A percentile compares a stretch with the other conserved stretches of the same genome.
phyloP scores from a whole-genome alignment of 75 land plant species.

The Pinus taeda region DNA sequence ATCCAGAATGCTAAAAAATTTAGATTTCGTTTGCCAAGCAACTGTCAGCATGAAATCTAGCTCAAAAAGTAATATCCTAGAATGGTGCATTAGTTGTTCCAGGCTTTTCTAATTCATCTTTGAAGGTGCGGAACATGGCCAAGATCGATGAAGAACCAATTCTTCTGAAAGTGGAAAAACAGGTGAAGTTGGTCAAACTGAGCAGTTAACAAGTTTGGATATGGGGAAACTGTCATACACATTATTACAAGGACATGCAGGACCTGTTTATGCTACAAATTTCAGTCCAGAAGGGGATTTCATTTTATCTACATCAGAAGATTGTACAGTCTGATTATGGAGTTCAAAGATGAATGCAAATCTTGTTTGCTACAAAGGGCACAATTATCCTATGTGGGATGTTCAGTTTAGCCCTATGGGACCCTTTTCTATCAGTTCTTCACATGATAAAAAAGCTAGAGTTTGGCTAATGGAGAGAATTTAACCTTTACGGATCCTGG shows the following conservation, averaged over 20 bases:
- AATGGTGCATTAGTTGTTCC: no score
- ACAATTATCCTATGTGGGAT: conserved; percentile 91
- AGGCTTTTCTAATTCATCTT: no score
- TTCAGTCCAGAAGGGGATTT: conserved; percentile 91
- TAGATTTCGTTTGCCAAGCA: conserved; percentile 31
- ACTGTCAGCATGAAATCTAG: conserved; percentile 15
- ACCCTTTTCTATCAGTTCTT: conserved; percentile 33
- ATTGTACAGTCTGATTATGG: conserved; percentile 97
- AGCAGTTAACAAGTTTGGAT: conserved; percentile 23
- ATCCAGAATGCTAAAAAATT: conserved; percentile 17
- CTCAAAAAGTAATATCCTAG: no score
- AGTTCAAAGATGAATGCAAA: conserved; percentile 87
- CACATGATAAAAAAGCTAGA: conserved; percentile 95
- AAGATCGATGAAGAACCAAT: no score
- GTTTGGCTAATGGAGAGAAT: conserved; percentile 95
- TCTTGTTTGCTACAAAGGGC: conserved; percentile 97
- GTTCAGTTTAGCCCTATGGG: no score
- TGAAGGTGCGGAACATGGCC: no score
- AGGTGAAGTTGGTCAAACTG: conserved; percentile 12
- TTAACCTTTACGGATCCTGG: conserved; percentile 87
- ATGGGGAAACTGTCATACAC: conserved; percentile 63
- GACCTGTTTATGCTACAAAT: conserved; percentile 86
- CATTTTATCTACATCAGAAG: conserved; percentile 84
- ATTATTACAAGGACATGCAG: conserved; percentile 86
- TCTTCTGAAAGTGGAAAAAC: no score